Conservation (phyloP, 192 early-diverging fungal genomes). For the Coemansia sp. region DNA sequence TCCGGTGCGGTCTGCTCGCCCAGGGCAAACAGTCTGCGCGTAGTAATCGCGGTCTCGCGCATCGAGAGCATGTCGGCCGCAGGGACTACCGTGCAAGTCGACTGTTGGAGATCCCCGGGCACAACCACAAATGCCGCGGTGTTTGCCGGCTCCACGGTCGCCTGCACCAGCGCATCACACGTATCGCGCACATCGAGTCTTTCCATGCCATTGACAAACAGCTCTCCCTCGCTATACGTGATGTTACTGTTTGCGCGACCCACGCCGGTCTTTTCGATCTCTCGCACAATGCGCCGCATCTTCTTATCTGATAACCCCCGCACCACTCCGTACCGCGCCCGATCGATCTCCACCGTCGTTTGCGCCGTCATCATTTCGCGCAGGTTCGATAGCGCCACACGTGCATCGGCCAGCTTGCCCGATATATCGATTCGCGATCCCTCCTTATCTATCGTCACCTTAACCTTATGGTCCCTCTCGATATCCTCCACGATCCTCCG, state of each 20-base stretch:
- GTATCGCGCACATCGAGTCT: slow-evolving; percentile 26
- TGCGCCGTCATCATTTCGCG: slow-evolving; percentile 33
- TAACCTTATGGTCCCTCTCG: slow-evolving; percentile 27
- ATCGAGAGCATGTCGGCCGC: slow-evolving; percentile 23
- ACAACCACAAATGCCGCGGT: slow-evolving; percentile 24
- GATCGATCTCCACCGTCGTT: slow-evolving; percentile 25
- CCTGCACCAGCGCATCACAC: slow-evolving; percentile 31
- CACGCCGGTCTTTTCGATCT: not conserved
- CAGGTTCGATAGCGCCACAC: slow-evolving; percentile 28
- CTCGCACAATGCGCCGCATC: not conserved
- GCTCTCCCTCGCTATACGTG: slow-evolving; percentile 16
- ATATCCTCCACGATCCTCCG: slow-evolving; percentile 4
- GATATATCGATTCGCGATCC: slow-evolving; percentile 11
- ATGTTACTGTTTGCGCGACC: slow-evolving; percentile 4
- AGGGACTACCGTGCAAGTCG: slow-evolving; percentile 12
- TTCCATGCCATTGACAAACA: slow-evolving; percentile 29
- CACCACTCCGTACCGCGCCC: slow-evolving; percentile 17
- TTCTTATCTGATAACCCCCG: slow-evolving; percentile 21
- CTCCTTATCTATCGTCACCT: slow-evolving; percentile 6
- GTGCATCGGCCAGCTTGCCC: slow-evolving; percentile 26
- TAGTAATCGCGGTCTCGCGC: slow-evolving; percentile 19
- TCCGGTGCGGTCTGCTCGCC: not conserved
- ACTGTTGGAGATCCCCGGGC: not conserved
- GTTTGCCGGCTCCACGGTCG: slow-evolving; percentile 24
- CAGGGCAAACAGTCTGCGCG: slow-evolving; percentile 8